A percentile compares a stretch with the other conserved stretches of the same genome.
Evolutionary conservation across 2,329 filamentous ascomycete species (phyloP).

Genomic region (Didymellaceae sp.): DNA sequence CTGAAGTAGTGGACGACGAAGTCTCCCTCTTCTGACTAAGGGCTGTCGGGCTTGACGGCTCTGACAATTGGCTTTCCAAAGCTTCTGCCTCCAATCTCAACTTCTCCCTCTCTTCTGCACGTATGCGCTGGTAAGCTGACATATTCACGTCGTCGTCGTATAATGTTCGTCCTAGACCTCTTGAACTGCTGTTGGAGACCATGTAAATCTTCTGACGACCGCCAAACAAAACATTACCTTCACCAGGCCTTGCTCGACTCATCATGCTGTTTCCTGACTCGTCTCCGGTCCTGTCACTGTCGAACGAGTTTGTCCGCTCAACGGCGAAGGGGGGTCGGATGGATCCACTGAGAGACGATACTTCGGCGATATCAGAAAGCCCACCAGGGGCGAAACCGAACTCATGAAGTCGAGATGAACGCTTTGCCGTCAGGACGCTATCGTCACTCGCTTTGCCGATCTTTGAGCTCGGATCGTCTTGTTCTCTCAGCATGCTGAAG

Average conservation of each 20-base stretch:
- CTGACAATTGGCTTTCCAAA: conserved; percentile 49
- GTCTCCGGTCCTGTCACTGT: conserved; percentile 68
- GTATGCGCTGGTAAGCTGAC: conserved; percentile 83
- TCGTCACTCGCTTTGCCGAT: conserved; percentile 95
- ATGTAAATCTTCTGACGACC: conserved; percentile 96
- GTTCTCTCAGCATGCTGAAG: conserved; percentile 95
- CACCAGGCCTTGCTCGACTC: conserved; percentile 78
- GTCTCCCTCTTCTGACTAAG: conserved; percentile 83
- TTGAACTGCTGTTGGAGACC: conserved; percentile 65
- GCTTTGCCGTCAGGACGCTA: conserved; percentile 83
- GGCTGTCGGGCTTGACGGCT: conserved; percentile 59
- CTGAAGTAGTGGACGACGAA: conserved; percentile 80
- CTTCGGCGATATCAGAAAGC: conserved; percentile 87
- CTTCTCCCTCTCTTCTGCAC: conserved; percentile 60
- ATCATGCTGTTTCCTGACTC: conserved; percentile 82
- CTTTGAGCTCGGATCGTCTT: conserved; percentile 87
- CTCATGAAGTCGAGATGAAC: conserved; percentile 78
- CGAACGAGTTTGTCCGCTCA: conserved; percentile 69
- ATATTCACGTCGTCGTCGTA: conserved; percentile 87
- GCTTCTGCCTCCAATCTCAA: conserved; percentile 35
- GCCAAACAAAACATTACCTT: conserved; percentile 93
- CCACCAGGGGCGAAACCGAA: conserved; percentile 67
- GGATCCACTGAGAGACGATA: conserved; percentile 70
- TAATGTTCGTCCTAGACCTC: conserved; percentile 63
- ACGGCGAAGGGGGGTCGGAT: conserved; percentile 66